phyloP scores from a whole-genome alignment of 2,329 filamentous ascomycete species.

The Claviceps africana region DNA sequence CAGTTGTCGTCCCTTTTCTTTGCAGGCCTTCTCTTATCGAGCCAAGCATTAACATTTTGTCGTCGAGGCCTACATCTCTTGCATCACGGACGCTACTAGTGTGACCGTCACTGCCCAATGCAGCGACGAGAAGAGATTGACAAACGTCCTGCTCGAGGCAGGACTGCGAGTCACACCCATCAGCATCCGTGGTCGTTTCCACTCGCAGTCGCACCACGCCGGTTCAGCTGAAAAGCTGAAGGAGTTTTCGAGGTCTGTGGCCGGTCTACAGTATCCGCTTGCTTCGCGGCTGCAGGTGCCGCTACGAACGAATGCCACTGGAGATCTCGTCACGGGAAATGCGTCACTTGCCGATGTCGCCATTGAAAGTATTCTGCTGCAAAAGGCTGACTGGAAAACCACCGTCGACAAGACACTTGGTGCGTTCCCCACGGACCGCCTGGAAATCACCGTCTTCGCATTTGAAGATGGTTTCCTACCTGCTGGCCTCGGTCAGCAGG shows the following conservation, averaged over 20 bases:
- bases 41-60: neutral
- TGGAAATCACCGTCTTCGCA: neutral
- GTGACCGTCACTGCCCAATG: neutral
- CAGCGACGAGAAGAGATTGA: neutral
- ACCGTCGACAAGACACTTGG: neutral
- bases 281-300: neutral
- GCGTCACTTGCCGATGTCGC: neutral
- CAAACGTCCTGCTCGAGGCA: neutral
- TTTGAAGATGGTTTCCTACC: neutral
- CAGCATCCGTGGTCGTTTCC: neutral
- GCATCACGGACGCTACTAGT: neutral
- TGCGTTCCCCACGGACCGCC: neutral
- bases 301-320: neutral
- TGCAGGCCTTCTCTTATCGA: too few species aligned
- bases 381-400: neutral
- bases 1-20: neutral
- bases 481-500: neutral
- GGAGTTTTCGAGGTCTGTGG: neutral
- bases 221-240: neutral
- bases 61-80: neutral
- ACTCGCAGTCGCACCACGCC: neutral
- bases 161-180: neutral
- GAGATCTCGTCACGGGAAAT: neutral
- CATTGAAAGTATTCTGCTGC: neutral
- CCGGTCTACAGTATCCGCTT: neutral